A percentile compares a stretch with the other conserved stretches of the same genome.
Evolutionary conservation across 352 stramenopile species (phyloP).

Genomic region (Aphanomyces astaci): DNA sequence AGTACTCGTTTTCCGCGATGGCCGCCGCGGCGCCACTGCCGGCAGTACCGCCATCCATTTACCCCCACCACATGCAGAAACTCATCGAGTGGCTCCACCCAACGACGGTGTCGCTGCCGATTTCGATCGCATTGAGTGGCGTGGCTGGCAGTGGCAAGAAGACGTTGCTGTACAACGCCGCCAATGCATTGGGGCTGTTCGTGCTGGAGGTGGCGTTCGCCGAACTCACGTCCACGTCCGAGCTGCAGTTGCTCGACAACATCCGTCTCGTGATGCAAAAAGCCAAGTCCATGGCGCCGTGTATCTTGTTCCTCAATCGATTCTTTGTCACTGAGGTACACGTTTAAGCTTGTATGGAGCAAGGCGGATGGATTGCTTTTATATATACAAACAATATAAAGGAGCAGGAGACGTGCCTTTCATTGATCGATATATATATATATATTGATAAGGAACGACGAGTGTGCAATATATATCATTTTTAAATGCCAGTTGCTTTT

Average conservation of each 20-base stretch:
- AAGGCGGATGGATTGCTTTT: too few relatives aligned
- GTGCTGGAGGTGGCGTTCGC: conserved; percentile 73
- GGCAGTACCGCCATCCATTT: too few relatives aligned
- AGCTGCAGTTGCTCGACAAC: conserved; percentile 68
- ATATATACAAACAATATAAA: too few relatives aligned
- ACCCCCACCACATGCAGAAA: conserved; percentile 28
- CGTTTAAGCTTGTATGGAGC: too few relatives aligned
- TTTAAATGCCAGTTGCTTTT: too few relatives aligned
- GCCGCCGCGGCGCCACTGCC: too few relatives aligned
- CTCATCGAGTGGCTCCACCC: conserved; percentile 65
- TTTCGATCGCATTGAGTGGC: conserved; percentile 63
- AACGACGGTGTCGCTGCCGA: conserved; percentile 52
- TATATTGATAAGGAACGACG: too few relatives aligned
- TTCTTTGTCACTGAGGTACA: conserved; percentile 55
- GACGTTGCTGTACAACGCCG: conserved; percentile 60
- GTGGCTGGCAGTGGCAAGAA: conserved; percentile 60
- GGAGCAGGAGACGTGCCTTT: too few relatives aligned
- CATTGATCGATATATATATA: too few relatives aligned
- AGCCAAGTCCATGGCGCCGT: conserved; percentile 52
- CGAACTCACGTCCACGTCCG: conserved; percentile 57
- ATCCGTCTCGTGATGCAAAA: conserved; percentile 61
- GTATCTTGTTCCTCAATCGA: conserved; percentile 72
- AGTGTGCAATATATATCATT: too few relatives aligned
- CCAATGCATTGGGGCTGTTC: conserved; percentile 53
- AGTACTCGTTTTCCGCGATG: conserved; percentile 32